A percentile compares a stretch with the other conserved stretches of the same genome.
Conservation (phyloP, 2,329 filamentous ascomycete species). For the Cladobotryum mycophilum region DNA sequence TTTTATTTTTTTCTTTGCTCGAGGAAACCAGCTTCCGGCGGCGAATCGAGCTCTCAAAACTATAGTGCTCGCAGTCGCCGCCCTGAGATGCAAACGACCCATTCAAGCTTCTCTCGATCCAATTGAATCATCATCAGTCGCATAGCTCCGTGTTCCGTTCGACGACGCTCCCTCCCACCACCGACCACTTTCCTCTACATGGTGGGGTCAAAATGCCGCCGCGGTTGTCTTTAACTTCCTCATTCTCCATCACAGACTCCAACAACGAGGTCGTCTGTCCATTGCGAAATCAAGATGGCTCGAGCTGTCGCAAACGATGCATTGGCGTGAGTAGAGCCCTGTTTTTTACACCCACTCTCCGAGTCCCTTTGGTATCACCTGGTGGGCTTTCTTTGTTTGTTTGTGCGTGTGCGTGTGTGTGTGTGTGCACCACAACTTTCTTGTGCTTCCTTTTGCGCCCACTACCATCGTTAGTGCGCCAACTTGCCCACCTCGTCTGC, state of each 20-base stretch:
- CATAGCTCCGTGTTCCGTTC: slow-evolving; percentile 9
- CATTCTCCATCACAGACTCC: slow-evolving; percentile 85
- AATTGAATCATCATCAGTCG: slow-evolving; percentile 23
- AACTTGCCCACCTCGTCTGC: no score
- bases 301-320: slow-evolving; percentile 94
- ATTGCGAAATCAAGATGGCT: slow-evolving; percentile 90
- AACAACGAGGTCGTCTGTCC: slow-evolving; percentile 97
- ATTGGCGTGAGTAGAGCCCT: slow-evolving; percentile 72
- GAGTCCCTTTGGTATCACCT: background rate
- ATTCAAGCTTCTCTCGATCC: slow-evolving; percentile 17
- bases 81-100: slow-evolving; percentile 22
- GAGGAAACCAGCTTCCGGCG: slow-evolving; percentile 3
- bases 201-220: slow-evolving; percentile 77
- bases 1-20: background rate
- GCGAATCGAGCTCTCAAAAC: slow-evolving; percentile 10
- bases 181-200: slow-evolving; percentile 33
- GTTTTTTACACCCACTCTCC: slow-evolving; percentile 5
- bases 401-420: no score
- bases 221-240: slow-evolving; percentile 77
- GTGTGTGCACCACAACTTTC: background rate
- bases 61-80: slow-evolving; percentile 15
- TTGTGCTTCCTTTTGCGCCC: no score
- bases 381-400: background rate
- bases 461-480: no score
- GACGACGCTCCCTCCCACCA: slow-evolving; percentile 15